Percentiles rank a stretch among this genome's conserved stretches.
Conservation (phyloP, 2,329 filamentous ascomycete species). For the Rhinocladiella similis region DNA sequence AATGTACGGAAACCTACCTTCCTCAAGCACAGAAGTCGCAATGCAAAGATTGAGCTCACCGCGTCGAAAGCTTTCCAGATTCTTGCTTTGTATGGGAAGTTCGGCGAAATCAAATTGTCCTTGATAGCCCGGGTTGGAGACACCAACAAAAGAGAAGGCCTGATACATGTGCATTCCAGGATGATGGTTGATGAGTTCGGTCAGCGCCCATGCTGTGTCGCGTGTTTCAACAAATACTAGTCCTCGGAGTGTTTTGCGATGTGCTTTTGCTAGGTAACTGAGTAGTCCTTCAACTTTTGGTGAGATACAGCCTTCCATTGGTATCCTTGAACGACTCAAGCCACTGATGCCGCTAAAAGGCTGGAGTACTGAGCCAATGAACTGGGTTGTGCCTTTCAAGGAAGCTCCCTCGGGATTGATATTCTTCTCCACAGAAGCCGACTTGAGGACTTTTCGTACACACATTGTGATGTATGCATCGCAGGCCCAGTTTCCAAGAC, state of each 20-base stretch:
- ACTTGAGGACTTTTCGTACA: slow-evolving; percentile 38
- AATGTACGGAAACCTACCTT: slow-evolving; percentile 33
- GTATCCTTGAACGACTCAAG: not conserved
- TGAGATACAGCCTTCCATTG: not conserved
- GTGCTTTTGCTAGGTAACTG: slow-evolving; percentile 48
- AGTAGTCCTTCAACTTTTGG: slow-evolving; percentile 61
- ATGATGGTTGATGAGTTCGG: slow-evolving; percentile 57
- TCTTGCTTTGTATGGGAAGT: slow-evolving; percentile 43
- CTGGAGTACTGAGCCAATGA: slow-evolving; percentile 14
- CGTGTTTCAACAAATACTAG: slow-evolving; percentile 70
- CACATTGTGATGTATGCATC: slow-evolving; percentile 63
- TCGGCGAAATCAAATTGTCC: slow-evolving; percentile 50
- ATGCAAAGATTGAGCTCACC: slow-evolving; percentile 59
- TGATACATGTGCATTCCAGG: slow-evolving; percentile 43
- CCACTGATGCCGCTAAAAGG: slow-evolving; percentile 1
- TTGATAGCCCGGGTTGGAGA: slow-evolving; percentile 43
- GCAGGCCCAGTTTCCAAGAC: slow-evolving; percentile 68
- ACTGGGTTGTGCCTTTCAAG: not conserved
- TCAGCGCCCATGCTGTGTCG: slow-evolving; percentile 60
- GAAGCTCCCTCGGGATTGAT: slow-evolving; percentile 1
- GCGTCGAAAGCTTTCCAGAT: slow-evolving; percentile 53
- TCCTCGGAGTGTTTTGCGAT: slow-evolving; percentile 50
- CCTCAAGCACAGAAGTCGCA: slow-evolving; percentile 59
- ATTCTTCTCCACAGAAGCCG: not conserved
- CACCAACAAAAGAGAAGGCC: slow-evolving; percentile 56